Base-by-base conservation (phyloP, 2,329 filamentous ascomycete species). In the Fusarium sp. region DNA sequence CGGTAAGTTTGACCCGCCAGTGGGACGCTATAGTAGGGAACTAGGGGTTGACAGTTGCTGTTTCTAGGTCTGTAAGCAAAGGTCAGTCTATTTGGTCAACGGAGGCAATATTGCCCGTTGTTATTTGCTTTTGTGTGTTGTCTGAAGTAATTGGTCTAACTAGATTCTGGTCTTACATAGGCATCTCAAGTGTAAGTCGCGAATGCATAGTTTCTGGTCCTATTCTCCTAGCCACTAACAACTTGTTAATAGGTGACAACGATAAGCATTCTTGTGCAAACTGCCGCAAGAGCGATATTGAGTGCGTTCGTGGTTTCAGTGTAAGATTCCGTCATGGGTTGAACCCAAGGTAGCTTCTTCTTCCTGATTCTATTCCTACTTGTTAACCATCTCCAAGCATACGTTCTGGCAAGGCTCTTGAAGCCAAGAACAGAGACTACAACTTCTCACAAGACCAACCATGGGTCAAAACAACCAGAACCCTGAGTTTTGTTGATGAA, bases 401-500 rank as follows among this genome's bases (percentile, higher is more conserved):
- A 49, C 67, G 62, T 12, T 73, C 68, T 25, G 65, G 69, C 5
- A 71, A 58, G 43, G 55, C 65, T 16, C 11, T 56, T 11, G 72
- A 74, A 25, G 49, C 57, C 25, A 62, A 69, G 32, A 73, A 62
- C 8, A 55, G 49, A 40, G 70, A 68, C 16, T 76, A 70, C 52
- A 67, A 62, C 11, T 77, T 77, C 45, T 54, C 75, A 8, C 61
- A 74, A 15, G 69, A 72, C 5, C 76, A 78, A 40, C 75, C 72
- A 15, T 78, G 76, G 76, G 74, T 78, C 29, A 69, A 69, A 46
- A 74, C 72, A 25, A 76, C 65, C 41, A 61, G 73, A 49, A 49
- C 68, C 24, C 40, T 78, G 24, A 78, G 74, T 29, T 78, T 78
- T 22, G 66, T 78, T 10, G 74, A 78, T 40, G 76, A 78, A 47